phyloP scores from a whole-genome alignment of 306 rosid species.

The Cicer pinnatifidum region DNA sequence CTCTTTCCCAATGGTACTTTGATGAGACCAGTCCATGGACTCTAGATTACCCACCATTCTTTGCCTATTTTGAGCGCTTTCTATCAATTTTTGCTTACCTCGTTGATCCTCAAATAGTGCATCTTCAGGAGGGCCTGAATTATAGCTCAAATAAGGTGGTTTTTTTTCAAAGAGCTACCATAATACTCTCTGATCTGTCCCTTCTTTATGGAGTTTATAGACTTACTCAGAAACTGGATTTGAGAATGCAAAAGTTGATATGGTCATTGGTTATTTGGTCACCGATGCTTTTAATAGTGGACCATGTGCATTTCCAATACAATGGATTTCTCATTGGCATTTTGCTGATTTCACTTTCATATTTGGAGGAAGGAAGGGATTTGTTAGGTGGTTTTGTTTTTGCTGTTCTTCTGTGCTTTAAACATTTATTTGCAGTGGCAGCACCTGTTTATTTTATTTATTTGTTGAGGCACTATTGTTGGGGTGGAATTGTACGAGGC shows the following conservation, averaged over 20 bases:
- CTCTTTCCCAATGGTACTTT: conserved; percentile 80
- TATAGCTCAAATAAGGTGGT: conserved; percentile 57
- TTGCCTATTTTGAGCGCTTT: conserved; percentile 72
- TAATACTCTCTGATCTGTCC: conserved; percentile 67
- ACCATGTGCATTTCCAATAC: conserved; percentile 89
- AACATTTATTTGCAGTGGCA: conserved; percentile 92
- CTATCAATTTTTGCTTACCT: conserved; percentile 65
- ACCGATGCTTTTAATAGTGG: conserved; percentile 87
- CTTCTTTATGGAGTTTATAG: conserved; percentile 72
- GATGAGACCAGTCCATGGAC: conserved; percentile 94
- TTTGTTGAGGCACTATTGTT: conserved; percentile 83
- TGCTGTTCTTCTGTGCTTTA: conserved; percentile 76
- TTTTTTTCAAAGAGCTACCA: conserved; percentile 74
- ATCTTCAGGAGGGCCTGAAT: conserved; percentile 72
- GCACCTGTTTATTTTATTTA: conserved; percentile 87
- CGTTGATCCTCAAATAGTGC: conserved; percentile 72
- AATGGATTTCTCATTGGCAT: conserved; percentile 93
- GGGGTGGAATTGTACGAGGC: conserved; percentile 70
- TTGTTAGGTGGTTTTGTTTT: conserved; percentile 78
- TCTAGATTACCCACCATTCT: conserved; percentile 89
- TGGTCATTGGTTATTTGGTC: conserved; percentile 84
- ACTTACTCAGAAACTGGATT: conserved; percentile 58
- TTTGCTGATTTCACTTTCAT: conserved; percentile 78
- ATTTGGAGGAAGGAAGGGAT: conserved; percentile 87
- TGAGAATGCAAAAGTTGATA: conserved; percentile 57